Evolutionary conservation across 2,329 filamentous ascomycete species (phyloP), one percentile per base, ranked within the genome.

Genomic region (Bipolaris cookei): DNA sequence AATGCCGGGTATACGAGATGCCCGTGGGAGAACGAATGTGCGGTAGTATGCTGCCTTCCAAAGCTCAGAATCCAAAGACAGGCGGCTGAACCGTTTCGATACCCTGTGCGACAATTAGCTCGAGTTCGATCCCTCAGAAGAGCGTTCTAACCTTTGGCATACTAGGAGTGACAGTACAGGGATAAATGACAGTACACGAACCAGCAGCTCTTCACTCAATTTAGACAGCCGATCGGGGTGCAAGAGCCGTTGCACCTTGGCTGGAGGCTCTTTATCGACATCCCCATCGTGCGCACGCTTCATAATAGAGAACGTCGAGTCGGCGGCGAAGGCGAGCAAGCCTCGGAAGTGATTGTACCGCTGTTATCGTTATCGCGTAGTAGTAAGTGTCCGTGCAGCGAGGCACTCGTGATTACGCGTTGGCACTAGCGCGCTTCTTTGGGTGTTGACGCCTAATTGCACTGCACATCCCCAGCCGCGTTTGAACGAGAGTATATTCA

Each of bases 31-130:
- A 28, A 97, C 91, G 76, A 96, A 98, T 61, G 90, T 88, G 23
- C 87, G 83, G 77, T 96, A 97, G 78, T 97, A 99, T 47, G 92
- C 86, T 13, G 85, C 84, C 75, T 94, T 95, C 95, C 95, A 99
- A 54, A 98, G 80, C 73, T 97, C 92, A 0, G 90, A 89, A 75
- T 98, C 95, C 52, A 84, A 83, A 6, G 91, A 84, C 16, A 98
- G 83, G 37, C 82, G 82, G 65, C 87, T 82, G 70, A 96, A 90
- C 57, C 90, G 91, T 51, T 80, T 86, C 1, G 92, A 97, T n/a
- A 93, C 82, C 52, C 87, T 83, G 80, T 18, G 18, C 35, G 5
- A 11, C 8, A 20, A 43, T 70, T 5, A 67, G 46, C n/a, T 38
- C 13, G 45, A 35, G 35, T 16, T 20, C 2, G 28, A n/a, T 4